Evolutionary conservation across 306 rosid species (phyloP), one percentile per base, ranked within the genome.

Genomic region (Pyrus betulifolia): DNA sequence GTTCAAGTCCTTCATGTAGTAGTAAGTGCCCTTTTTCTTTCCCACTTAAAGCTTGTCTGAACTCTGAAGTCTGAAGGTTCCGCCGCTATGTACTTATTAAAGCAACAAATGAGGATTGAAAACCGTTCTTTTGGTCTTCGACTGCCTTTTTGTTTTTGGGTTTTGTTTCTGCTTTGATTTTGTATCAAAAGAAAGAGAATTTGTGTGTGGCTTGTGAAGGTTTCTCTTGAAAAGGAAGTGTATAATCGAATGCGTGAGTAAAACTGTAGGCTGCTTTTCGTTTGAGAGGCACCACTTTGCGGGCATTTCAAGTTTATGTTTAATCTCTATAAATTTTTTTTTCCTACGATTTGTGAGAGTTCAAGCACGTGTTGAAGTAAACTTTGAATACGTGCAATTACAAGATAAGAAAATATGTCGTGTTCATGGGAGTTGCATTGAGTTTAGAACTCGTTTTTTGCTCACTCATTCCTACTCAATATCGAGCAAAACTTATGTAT

Each of bases 221-320:
- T 4, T 58, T 57, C 67, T 35, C 67, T 27, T 23, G 21, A 67
- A 74, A 28, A 33, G 61, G 62, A 78, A 35, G 51, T 4, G 61
- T 40, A 5, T 11, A 21, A 67, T 77, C 75, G 82, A 81, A 70
- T 31, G 35, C 12, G 69, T 42, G 44, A 58, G 45, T n/a, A 15
- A 66, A 7, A 30, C 11, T 22, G 70, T 66, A 13, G 68, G 68
- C 68, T 30, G 7, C 22, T 30, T 63, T 12, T 21, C 55, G 10
- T 27, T 30, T 27, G 40, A 28, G 21, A 15, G 49, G 44, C 64
- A 52, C 67, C 71, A 62, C 82, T 82, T 84, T 76, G 88, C 79
- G 70, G 76, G 52, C 25, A 14, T n/a, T 30, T 40, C 85, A 76
- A 75, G 84, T 77, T 22, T 52, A 51, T 57, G 44, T 28, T 74